Percentiles rank a stretch among this genome's conserved stretches.
phyloP scores from a whole-genome alignment of 2,329 filamentous ascomycete genomes.

The Gnomoniopsis smithogilvyi region DNA sequence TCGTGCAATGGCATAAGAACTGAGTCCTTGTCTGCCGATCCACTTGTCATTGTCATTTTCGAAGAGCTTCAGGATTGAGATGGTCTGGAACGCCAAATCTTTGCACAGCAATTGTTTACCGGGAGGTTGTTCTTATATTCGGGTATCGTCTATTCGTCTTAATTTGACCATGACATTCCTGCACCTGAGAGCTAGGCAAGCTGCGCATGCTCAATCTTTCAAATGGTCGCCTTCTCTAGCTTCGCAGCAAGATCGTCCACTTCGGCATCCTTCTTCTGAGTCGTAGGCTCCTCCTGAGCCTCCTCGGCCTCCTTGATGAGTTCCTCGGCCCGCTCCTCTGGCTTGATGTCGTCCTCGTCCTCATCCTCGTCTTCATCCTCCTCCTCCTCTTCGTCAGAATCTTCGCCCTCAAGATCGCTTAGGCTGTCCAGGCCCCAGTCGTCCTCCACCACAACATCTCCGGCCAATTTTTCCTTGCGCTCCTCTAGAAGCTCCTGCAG shows the following conservation, averaged over 20 bases:
- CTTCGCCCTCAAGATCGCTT: constrained; percentile 78
- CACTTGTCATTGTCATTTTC: background rate
- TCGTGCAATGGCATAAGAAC: no score
- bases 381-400: constrained; percentile 66
- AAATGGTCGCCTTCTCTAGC: constrained; percentile 68
- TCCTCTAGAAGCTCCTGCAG: constrained; percentile 71
- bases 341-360: constrained; percentile 53
- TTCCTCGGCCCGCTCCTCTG: constrained; percentile 66
- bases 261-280: constrained; percentile 67
- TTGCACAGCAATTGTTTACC: background rate
- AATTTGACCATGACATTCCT: constrained; percentile 16
- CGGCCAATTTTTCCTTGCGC: constrained; percentile 71
- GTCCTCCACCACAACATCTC: constrained; percentile 68
- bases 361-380: constrained; percentile 68
- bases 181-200: constrained; percentile 10
- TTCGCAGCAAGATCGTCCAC: constrained; percentile 78
- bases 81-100: background rate
- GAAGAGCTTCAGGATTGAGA: background rate
- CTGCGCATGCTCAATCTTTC: constrained; percentile 3
- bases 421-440: constrained; percentile 84
- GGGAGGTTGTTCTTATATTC: constrained; percentile 17
- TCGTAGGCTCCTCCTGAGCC: constrained; percentile 71
- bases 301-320: constrained; percentile 66
- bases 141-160: constrained; percentile 20
- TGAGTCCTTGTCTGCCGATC: no score